A percentile compares a stretch with the other conserved stretches of the same genome.
Conservation (phyloP, 805 yeast species). For the Lipomyces orientalis region DNA sequence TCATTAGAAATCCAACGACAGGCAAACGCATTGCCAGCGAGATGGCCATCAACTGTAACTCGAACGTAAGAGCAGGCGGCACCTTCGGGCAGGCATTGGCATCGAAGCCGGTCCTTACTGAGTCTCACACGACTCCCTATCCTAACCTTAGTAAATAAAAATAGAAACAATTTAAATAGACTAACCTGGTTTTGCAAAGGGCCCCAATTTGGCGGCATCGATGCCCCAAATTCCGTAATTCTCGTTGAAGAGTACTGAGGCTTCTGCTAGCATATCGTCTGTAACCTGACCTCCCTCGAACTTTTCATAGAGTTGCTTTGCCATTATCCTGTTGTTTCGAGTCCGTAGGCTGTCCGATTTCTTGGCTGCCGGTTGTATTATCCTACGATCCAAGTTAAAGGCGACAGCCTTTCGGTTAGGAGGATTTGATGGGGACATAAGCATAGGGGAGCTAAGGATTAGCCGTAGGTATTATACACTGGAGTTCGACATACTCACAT, state of each 20-base stretch:
- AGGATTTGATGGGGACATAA: background rate
- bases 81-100: background rate
- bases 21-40: constrained; percentile 7
- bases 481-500: constrained; percentile 1
- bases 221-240: constrained; percentile 4
- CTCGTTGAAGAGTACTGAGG: constrained; percentile 7
- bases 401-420: constrained; percentile 7
- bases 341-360: constrained; percentile 2
- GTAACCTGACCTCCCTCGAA: constrained; percentile 5
- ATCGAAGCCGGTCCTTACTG: constrained; percentile 8
- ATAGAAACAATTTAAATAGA: background rate
- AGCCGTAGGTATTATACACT: background rate
- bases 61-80: constrained; percentile 8
- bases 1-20: constrained; percentile 4
- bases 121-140: constrained; percentile 9
- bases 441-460: constrained; percentile 2
- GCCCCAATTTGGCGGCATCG: background rate
- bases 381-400: background rate
- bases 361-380: background rate
- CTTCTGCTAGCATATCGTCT: constrained; percentile 4
- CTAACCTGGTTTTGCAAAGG: constrained; percentile 6
- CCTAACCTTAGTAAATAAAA: constrained; percentile 7
- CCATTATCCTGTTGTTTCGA: constrained; percentile 6
- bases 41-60: constrained; percentile 7
- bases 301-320: constrained; percentile 6